Evolutionary conservation across 768 basidiomycete genomes (phyloP).

Genomic region (Mycena haematopus): DNA sequence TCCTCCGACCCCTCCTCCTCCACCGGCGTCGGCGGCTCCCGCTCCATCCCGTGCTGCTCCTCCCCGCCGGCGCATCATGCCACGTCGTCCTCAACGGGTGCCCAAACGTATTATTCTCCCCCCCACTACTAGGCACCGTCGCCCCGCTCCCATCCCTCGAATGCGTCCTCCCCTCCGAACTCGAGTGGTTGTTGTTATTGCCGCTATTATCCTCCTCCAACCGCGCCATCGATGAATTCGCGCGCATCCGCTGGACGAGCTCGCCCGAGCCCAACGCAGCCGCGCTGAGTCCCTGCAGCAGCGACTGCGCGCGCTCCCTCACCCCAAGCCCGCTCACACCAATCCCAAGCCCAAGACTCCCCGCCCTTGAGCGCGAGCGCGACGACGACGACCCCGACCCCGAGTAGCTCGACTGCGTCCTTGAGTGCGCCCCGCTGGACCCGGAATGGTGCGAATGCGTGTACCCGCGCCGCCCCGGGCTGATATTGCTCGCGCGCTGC

Average conservation of each 20-base stretch:
- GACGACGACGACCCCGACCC: slow-evolving; percentile 50
- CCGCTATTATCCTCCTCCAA: slow-evolving; percentile 58
- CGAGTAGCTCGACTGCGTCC: slow-evolving; percentile 39
- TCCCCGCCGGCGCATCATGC: slow-evolving; percentile 33
- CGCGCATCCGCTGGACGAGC: slow-evolving; percentile 56
- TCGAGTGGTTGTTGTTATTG: not conserved
- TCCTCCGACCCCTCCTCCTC: slow-evolving; percentile 15
- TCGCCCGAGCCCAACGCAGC: slow-evolving; percentile 67
- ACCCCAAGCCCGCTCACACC: slow-evolving; percentile 46
- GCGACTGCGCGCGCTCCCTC: slow-evolving; percentile 68
- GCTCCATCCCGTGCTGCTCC: slow-evolving; percentile 28
- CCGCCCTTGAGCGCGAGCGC: slow-evolving; percentile 38
- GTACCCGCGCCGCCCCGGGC: slow-evolving; percentile 39
- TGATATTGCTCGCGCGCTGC: slow-evolving; percentile 44
- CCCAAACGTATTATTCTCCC: slow-evolving; percentile 81
- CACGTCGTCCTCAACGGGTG: slow-evolving; percentile 54
- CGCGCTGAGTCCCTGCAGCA: slow-evolving; percentile 68
- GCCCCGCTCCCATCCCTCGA: slow-evolving; percentile 59
- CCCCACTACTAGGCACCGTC: slow-evolving; percentile 51
- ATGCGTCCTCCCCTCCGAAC: slow-evolving; percentile 40
- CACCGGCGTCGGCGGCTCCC: slow-evolving; percentile 28
- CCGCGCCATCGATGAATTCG: slow-evolving; percentile 73
- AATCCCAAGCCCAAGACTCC: slow-evolving; percentile 41
- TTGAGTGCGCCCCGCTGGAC: slow-evolving; percentile 33
- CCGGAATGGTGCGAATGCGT: slow-evolving; percentile 36